Evolutionary conservation across 305 asterid genomes (phyloP).

Genomic region (Fraxinus dipetala): DNA sequence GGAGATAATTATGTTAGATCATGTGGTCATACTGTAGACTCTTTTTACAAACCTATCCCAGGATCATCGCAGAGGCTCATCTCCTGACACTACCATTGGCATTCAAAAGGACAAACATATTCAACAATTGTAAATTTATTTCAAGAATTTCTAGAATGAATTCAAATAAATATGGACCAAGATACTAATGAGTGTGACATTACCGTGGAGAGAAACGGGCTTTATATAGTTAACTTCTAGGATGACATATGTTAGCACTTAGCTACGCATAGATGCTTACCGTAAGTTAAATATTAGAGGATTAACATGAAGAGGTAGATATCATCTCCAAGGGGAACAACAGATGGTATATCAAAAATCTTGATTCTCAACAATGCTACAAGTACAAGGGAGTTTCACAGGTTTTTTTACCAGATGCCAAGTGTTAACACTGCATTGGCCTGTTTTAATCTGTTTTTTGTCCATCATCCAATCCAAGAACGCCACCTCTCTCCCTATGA

Average conservation of each 20-base stretch:
- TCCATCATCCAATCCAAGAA: too few species aligned
- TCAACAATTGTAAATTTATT: neutral
- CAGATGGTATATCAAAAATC: neutral
- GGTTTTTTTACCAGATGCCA: too few species aligned
- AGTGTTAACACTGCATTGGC: too few species aligned
- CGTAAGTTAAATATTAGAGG: neutral
- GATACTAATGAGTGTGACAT: neutral
- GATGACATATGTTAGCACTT: neutral
- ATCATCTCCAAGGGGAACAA: neutral
- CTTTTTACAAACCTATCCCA: neutral
- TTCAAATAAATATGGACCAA: neutral
- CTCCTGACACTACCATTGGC: neutral
- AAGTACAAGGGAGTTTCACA: too few species aligned
- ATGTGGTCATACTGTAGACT: neutral
- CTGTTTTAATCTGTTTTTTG: too few species aligned
- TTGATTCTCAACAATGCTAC: too few species aligned
- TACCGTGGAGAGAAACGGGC: neutral
- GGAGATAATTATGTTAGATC: neutral
- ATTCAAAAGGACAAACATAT: neutral
- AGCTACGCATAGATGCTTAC: neutral
- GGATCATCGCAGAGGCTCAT: neutral
- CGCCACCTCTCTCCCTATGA: too few species aligned
- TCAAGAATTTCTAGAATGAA: neutral
- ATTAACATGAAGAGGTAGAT: neutral
- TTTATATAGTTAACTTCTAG: neutral